These are phyloP conservation scores for Aphanomyces astaci DNA, from an alignment of 352 stramenopile genomes.

Conservation along the genomic window DNA sequence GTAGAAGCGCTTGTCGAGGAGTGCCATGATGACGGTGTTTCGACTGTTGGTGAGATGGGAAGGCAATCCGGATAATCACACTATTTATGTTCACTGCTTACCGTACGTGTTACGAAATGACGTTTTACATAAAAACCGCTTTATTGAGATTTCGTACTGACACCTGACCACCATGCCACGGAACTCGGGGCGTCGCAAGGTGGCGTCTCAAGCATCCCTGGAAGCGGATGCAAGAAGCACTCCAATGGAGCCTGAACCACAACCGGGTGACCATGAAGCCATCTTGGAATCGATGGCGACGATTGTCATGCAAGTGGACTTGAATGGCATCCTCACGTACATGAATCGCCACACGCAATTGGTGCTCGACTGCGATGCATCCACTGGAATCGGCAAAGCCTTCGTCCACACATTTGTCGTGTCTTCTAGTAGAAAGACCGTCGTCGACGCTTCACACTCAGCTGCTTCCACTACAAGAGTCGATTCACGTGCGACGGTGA, in stretches of 20 bases:
- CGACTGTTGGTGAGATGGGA: not conserved
- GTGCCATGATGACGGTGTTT: not conserved
- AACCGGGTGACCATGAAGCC: conserved; percentile 10
- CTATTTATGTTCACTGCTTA: not conserved
- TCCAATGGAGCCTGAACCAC: not conserved
- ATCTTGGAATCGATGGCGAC: conserved; percentile 19
- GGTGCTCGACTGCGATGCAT: conserved; percentile 13
- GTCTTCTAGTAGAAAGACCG: not conserved
- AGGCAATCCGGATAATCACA: conserved; percentile 6
- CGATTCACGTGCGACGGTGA: not conserved
- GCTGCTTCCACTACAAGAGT: no score
- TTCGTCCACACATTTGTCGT: conserved; percentile 13
- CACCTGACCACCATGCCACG: not conserved
- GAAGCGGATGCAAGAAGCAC: not conserved
- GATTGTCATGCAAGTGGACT: conserved; percentile 14
- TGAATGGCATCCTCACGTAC: conserved; percentile 3
- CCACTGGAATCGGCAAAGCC: not conserved
- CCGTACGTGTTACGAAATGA: no score
- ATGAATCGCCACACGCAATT: conserved; percentile 12
- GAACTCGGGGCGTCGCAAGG: not conserved
- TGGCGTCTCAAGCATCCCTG: not conserved
- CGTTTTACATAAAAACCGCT: not conserved
- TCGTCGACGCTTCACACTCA: not conserved
- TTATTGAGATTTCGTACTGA: not conserved
- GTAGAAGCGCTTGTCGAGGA: conserved; percentile 76